Percentiles rank a stretch among this genome's conserved stretches.
phyloP scores from a whole-genome alignment of 73 alveolate species.

The Uronychia binucleata region DNA sequence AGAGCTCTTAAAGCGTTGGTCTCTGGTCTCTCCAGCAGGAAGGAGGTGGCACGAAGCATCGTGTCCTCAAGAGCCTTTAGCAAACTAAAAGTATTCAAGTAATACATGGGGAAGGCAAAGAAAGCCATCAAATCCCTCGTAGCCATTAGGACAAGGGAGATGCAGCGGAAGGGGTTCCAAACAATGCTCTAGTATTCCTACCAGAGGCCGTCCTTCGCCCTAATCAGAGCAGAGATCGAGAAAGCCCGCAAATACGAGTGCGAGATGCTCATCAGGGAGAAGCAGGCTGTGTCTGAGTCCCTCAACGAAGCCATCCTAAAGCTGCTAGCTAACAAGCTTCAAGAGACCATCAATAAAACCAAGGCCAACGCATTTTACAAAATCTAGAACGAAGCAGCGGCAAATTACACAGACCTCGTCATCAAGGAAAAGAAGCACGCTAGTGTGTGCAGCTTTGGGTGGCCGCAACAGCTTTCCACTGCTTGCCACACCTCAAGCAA shows the following conservation, averaged over 20 bases:
- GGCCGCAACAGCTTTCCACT: not conserved
- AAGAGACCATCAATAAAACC: not conserved
- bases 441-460: not conserved
- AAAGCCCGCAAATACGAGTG: not conserved
- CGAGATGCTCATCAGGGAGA: not conserved
- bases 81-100: too few species aligned
- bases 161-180: not conserved
- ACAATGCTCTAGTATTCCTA: not conserved
- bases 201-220: not conserved
- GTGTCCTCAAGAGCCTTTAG: too few species aligned
- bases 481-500: conserved; percentile 1
- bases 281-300: not conserved
- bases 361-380: not conserved
- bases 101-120: too few species aligned
- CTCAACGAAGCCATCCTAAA: not conserved
- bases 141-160: not conserved
- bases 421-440: too few species aligned
- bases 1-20: too few species aligned
- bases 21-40: too few species aligned
- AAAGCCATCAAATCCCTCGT: too few species aligned
- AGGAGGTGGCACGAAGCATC: too few species aligned
- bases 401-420: not conserved
- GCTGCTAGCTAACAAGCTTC: not conserved
- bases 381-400: not conserved
- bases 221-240: not conserved